Evolutionary conservation across 345 rosid genomes (phyloP).

Genomic region (Eucalyptus cloeziana): DNA sequence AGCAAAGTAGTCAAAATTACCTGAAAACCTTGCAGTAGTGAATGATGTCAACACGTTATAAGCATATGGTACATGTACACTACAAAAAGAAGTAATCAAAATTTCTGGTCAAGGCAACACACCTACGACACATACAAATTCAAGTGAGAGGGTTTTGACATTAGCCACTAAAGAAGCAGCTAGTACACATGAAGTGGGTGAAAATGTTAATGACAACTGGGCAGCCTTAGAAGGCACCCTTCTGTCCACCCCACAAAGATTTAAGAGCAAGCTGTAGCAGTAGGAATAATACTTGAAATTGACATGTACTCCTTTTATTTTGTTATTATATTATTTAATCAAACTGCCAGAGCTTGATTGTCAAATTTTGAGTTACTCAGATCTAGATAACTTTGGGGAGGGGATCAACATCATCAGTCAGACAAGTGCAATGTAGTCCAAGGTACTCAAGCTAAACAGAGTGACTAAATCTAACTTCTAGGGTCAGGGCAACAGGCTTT

Average conservation of each 20-base stretch:
- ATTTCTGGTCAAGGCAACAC: background rate
- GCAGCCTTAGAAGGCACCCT: background rate
- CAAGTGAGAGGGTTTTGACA: background rate
- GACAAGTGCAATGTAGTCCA: background rate
- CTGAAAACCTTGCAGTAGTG: conserved; percentile 27
- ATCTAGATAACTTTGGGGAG: background rate
- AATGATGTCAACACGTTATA: background rate
- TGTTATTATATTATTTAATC: background rate
- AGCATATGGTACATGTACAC: background rate
- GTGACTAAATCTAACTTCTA: background rate
- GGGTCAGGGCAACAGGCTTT: background rate
- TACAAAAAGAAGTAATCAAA: background rate
- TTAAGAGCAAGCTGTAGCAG: background rate
- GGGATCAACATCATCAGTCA: background rate
- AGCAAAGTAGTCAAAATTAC: conserved; percentile 79
- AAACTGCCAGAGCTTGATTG: background rate
- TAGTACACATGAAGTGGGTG: background rate
- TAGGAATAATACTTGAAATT: background rate
- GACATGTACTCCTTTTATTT: background rate
- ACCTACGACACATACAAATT: background rate
- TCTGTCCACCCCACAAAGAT: background rate
- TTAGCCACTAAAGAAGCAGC: background rate
- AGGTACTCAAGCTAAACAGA: background rate
- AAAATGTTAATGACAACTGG: background rate
- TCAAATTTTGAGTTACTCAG: background rate